Conservation (phyloP, 805 yeast genomes). For the Starmerella etchellsii region DNA sequence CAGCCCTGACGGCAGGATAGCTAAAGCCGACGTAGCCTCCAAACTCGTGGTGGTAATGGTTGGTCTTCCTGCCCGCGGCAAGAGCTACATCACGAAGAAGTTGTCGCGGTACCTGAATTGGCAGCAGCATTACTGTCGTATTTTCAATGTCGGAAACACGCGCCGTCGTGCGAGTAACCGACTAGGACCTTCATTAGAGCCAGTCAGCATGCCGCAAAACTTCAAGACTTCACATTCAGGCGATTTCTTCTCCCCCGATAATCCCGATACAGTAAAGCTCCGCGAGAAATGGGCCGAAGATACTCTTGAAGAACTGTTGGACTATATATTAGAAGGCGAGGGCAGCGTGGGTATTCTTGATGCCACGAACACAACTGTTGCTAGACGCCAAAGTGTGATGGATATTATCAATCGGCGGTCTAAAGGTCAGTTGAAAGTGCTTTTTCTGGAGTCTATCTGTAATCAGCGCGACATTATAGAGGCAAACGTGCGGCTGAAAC, state of each 20-base stretch:
- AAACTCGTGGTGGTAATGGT: slow-evolving; percentile 92
- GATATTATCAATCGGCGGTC: slow-evolving; percentile 29
- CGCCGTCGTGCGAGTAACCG: slow-evolving; percentile 55
- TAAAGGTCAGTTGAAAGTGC: slow-evolving; percentile 46
- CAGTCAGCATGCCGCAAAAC: slow-evolving; percentile 34
- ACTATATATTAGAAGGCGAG: slow-evolving; percentile 62
- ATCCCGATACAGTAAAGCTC: slow-evolving; percentile 45
- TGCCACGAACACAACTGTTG: slow-evolving; percentile 77
- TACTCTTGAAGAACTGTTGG: slow-evolving; percentile 70
- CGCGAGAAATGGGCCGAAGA: slow-evolving; percentile 96
- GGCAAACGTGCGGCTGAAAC: slow-evolving; percentile 68
- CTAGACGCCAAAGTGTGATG: slow-evolving; percentile 53
- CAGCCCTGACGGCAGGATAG: slow-evolving; percentile 49
- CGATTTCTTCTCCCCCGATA: slow-evolving; percentile 72
- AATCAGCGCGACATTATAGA: slow-evolving; percentile 68
- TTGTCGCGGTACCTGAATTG: slow-evolving; percentile 82
- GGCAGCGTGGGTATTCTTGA: slow-evolving; percentile 92
- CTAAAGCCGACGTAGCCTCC: slow-evolving; percentile 53
- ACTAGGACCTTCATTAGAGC: slow-evolving; percentile 58
- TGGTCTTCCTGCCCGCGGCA: slow-evolving; percentile 91
- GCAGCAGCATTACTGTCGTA: slow-evolving; percentile 81
- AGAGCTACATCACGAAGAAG: slow-evolving; percentile 84
- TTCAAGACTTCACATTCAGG: slow-evolving; percentile 35
- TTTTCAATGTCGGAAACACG: slow-evolving; percentile 92
- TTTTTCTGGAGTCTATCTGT: slow-evolving; percentile 79